Evolutionary conservation across 148 eudicot genomes (phyloP).

Genomic region (Fallopia convolvulus): DNA sequence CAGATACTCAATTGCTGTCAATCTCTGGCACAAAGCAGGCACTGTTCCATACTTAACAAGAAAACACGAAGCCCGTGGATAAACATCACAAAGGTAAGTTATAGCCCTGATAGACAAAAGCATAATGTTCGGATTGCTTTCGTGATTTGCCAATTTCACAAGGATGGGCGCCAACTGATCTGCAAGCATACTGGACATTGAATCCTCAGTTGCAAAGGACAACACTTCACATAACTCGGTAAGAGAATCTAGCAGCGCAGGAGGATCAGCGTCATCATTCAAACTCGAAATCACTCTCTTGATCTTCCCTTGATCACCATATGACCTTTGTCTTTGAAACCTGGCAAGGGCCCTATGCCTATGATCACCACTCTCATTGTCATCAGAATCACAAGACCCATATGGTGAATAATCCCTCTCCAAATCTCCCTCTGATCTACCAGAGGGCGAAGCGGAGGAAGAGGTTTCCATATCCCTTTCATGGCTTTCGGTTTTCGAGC

Average conservation of each 20-base stretch:
- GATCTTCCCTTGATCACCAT: slow-evolving; percentile 47
- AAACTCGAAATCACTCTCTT: slow-evolving; percentile 44
- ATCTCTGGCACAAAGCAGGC: slow-evolving; percentile 73
- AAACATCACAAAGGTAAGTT: slow-evolving; percentile 81
- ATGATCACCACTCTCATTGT: slow-evolving; percentile 35
- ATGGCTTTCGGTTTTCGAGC: slow-evolving; percentile 29
- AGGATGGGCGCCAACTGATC: slow-evolving; percentile 59
- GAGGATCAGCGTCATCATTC: slow-evolving; percentile 47
- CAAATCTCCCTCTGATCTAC: slow-evolving; percentile 63
- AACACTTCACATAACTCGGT: slow-evolving; percentile 81
- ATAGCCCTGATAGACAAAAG: slow-evolving; percentile 81
- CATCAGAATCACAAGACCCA: slow-evolving; percentile 86
- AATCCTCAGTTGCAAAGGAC: slow-evolving; percentile 60
- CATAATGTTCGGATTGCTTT: slow-evolving; percentile 68
- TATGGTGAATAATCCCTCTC: slow-evolving; percentile 61
- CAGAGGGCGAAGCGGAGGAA: slow-evolving; percentile 65
- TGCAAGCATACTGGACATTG: slow-evolving; percentile 47
- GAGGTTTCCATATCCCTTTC: slow-evolving; percentile 72
- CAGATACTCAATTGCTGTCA: slow-evolving; percentile 60
- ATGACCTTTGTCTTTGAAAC: slow-evolving; percentile 42
- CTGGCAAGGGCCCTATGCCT: slow-evolving; percentile 36
- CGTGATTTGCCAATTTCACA: slow-evolving; percentile 65
- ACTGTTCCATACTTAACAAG: slow-evolving; percentile 71
- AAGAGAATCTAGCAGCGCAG: slow-evolving; percentile 57
- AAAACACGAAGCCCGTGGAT: slow-evolving; percentile 49